Evolutionary conservation across 805 yeast species (phyloP).

Genomic region (Candida taoyuanica): DNA sequence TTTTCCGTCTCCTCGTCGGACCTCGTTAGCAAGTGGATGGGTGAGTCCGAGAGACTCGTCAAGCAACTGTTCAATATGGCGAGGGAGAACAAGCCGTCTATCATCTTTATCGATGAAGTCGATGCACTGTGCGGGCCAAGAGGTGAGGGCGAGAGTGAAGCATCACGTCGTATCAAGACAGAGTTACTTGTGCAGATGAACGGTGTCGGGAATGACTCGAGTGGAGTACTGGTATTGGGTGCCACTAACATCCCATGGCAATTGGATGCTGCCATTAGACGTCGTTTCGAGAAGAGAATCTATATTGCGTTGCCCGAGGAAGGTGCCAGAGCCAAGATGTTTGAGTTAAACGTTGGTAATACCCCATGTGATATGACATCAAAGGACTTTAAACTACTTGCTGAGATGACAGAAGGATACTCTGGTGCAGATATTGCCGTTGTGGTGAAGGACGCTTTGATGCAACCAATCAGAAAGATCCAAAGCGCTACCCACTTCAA

Average conservation of each 20-base stretch:
- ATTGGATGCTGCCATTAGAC: conserved; percentile 92
- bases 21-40: conserved; percentile 98
- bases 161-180: conserved; percentile 91
- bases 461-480: conserved; percentile 96
- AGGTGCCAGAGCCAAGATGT: conserved; percentile 91
- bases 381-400: conserved; percentile 72
- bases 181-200: conserved; percentile 97
- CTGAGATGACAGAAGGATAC: conserved; percentile 94
- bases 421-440: conserved; percentile 97
- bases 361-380: conserved; percentile 77
- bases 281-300: conserved; percentile 93
- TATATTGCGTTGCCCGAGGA: conserved; percentile 92
- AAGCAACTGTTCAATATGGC: conserved; percentile 96
- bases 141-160: conserved; percentile 97
- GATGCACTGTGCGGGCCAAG: conserved; percentile 98
- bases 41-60: conserved; percentile 93
- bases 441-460: conserved; percentile 92
- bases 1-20: conserved; percentile 96
- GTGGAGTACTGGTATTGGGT: conserved; percentile 90
- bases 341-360: conserved; percentile 85
- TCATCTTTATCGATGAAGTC: conserved; percentile 95
- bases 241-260: conserved; percentile 99
- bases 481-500: conserved; percentile 96
- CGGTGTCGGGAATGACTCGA: conserved; percentile 94
- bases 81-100: conserved; percentile 90